These are phyloP conservation scores for Fraxinus americana DNA, from an alignment of 257 asterid genomes.

Conservation along the genomic window DNA sequence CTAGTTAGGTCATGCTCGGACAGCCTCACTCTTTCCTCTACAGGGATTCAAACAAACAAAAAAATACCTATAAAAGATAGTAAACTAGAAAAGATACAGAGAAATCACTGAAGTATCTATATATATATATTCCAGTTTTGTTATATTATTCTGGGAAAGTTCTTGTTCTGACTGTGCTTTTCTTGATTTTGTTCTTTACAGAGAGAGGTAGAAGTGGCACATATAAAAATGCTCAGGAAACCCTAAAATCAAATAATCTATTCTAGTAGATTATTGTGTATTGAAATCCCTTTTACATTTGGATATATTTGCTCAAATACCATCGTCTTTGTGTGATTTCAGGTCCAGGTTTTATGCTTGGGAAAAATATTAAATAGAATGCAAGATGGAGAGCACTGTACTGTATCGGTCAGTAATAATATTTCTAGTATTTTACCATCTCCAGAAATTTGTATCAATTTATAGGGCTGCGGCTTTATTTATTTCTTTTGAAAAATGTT, in stretches of 20 bases:
- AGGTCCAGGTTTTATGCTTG: too few species aligned
- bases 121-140: background rate
- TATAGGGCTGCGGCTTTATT: too few species aligned
- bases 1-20: slow-evolving; percentile 91
- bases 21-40: slow-evolving; percentile 98
- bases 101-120: slow-evolving; percentile 13
- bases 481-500: too few species aligned
- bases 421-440: too few species aligned
- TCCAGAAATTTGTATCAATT: too few species aligned
- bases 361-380: too few species aligned
- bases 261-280: background rate
- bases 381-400: too few species aligned
- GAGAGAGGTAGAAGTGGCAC: background rate
- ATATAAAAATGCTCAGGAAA: background rate
- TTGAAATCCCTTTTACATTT: background rate
- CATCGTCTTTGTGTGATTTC: background rate
- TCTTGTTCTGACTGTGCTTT: background rate
- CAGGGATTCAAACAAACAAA: slow-evolving; percentile 35
- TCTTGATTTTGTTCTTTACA: background rate
- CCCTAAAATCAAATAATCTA: background rate
- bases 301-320: background rate
- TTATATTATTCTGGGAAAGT: background rate
- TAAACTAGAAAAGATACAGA: background rate
- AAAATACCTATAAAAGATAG: background rate
- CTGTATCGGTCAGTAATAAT: too few species aligned